Evolutionary conservation across 177 flowering plant species (phyloP).

Genomic region (Vitis hybrid): DNA sequence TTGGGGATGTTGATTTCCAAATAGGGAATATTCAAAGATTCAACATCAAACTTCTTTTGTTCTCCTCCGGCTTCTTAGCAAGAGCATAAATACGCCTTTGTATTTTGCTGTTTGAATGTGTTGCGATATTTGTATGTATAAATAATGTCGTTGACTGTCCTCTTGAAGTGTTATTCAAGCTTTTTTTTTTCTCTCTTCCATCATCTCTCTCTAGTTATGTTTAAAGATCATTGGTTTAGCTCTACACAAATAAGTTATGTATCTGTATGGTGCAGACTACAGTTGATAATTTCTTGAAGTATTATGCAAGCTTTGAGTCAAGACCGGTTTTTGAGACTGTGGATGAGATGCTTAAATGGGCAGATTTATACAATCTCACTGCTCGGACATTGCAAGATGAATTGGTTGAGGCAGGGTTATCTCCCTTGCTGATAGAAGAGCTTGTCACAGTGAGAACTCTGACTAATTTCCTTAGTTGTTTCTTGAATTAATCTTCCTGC

Average conservation of each 20-base stretch:
- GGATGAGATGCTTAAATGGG: constrained; percentile 92
- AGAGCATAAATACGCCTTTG: too few relatives aligned
- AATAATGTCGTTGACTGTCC: too few relatives aligned
- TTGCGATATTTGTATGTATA: too few relatives aligned
- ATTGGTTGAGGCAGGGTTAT: constrained; percentile 53
- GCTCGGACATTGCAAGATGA: constrained; percentile 56
- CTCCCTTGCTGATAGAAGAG: constrained; percentile 65
- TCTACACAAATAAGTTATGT: not conserved
- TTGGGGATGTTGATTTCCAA: too few relatives aligned
- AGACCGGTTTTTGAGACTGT: constrained; percentile 80
- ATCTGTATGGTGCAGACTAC: constrained; percentile 39
- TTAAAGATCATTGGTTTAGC: not conserved
- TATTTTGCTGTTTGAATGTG: too few relatives aligned
- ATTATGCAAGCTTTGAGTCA: constrained; percentile 48
- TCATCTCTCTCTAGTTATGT: constrained; percentile 2
- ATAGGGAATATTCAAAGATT: too few relatives aligned
- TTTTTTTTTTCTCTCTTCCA: not conserved
- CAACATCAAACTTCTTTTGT: too few relatives aligned
- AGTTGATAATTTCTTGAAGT: constrained; percentile 62
- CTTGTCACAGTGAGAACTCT: constrained; percentile 73
- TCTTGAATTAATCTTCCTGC: not conserved
- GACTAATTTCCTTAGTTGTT: not conserved
- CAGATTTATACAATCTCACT: constrained; percentile 72
- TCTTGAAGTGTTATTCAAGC: too few relatives aligned
- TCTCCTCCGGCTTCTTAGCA: too few relatives aligned